phyloP scores from a whole-genome alignment of 176 grass and related monocot species.

The Phragmites australis region DNA sequence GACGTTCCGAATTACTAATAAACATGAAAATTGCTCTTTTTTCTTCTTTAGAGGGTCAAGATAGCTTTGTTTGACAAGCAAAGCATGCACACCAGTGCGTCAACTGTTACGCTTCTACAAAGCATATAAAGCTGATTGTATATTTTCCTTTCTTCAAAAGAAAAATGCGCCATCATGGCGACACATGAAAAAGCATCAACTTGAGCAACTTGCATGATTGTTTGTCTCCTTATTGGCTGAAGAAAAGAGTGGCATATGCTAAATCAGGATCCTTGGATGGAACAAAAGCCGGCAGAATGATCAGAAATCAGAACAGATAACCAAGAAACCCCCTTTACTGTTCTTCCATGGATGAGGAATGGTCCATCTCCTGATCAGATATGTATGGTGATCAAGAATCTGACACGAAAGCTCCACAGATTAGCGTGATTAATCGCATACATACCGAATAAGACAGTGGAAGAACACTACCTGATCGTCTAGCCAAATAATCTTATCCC shows the following conservation, averaged over 20 bases:
- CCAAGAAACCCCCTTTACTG: neutral
- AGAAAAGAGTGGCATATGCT: constrained; percentile 14
- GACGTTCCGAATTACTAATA: neutral
- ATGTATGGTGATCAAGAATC: constrained; percentile 17
- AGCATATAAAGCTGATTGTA: neutral
- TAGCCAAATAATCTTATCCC: constrained; percentile 59
- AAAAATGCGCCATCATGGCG: constrained; percentile 12
- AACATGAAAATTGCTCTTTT: neutral
- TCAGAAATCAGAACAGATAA: neutral
- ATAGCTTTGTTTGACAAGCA: neutral
- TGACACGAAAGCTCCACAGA: neutral
- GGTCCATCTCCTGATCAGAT: neutral
- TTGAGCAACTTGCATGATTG: constrained; percentile 22
- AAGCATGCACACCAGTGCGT: neutral
- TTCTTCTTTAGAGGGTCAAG: neutral
- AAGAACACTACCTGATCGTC: constrained; percentile 19
- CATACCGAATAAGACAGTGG: no score
- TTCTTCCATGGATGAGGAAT: constrained; percentile 7
- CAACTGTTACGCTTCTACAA: neutral
- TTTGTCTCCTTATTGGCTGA: constrained; percentile 14
- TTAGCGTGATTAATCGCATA: constrained; percentile 4
- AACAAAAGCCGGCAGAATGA: constrained; percentile 5
- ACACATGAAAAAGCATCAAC: constrained; percentile 13
- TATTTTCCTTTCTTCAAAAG: neutral
- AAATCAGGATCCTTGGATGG: constrained; percentile 35